A percentile compares a stretch with the other conserved stretches of the same genome.
These are phyloP conservation scores for Zoysia japonica DNA, from an alignment of 176 grass and related monocot genomes.

Conservation along the genomic window DNA sequence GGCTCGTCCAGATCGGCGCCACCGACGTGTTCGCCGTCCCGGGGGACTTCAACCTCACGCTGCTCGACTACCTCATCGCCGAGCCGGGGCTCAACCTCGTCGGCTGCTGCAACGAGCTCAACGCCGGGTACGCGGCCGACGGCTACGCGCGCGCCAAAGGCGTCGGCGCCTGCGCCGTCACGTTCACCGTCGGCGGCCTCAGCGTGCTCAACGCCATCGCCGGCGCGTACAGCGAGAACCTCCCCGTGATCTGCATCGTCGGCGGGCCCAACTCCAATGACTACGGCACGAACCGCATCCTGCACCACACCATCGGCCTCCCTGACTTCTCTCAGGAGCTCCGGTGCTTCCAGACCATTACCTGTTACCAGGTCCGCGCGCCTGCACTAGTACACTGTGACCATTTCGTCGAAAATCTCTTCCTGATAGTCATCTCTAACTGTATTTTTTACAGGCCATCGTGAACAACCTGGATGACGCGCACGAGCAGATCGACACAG, in stretches of 20 bases:
- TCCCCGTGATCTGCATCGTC: slow-evolving; percentile 73
- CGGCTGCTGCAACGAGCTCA: too few species aligned
- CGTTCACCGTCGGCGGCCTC: slow-evolving; percentile 80
- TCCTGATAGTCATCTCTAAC: background rate
- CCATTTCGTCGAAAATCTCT: slow-evolving; percentile 22
- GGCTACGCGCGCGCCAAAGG: too few species aligned
- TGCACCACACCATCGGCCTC: slow-evolving; percentile 88
- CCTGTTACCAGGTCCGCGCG: slow-evolving; percentile 59
- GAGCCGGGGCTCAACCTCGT: too few species aligned
- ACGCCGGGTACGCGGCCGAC: too few species aligned
- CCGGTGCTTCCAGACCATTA: slow-evolving; percentile 78
- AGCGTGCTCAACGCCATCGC: slow-evolving; percentile 85
- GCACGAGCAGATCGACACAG: slow-evolving; percentile 79
- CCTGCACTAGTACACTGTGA: background rate
- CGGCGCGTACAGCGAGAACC: slow-evolving; percentile 73
- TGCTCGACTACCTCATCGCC: too few species aligned
- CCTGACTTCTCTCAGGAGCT: slow-evolving; percentile 81
- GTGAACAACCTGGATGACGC: slow-evolving; percentile 84
- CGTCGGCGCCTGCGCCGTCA: slow-evolving; percentile 54
- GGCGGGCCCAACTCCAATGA: slow-evolving; percentile 80
- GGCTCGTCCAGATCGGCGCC: too few species aligned
- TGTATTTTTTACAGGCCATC: slow-evolving; percentile 35
- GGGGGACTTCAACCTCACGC: too few species aligned
- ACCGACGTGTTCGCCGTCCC: too few species aligned
- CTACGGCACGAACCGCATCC: slow-evolving; percentile 70